A percentile compares a stretch with the other conserved stretches of the same genome.
Evolutionary conservation across 805 yeast species (phyloP).

Genomic region (Starmerella roubikii): DNA sequence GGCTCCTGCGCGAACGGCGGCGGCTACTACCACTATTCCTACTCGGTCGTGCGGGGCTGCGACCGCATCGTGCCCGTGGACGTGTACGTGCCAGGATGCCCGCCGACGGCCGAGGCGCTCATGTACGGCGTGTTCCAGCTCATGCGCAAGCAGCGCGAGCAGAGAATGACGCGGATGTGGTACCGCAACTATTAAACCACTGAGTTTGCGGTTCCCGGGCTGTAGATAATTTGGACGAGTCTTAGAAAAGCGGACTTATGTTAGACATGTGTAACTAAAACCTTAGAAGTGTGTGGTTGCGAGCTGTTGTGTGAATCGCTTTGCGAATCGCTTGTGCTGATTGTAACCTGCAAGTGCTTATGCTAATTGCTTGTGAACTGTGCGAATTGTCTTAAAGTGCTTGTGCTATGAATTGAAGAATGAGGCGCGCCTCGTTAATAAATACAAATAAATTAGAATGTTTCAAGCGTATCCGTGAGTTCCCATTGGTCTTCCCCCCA

Average conservation of each 20-base stretch:
- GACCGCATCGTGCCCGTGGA: constrained; percentile 82
- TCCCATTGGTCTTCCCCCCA: constrained; percentile 16
- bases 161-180: constrained; percentile 74
- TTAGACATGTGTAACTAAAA: too few species aligned
- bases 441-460: not conserved
- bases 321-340: too few species aligned
- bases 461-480: constrained; percentile 13
- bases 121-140: constrained; percentile 82
- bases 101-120: constrained; percentile 82
- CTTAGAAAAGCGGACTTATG: too few species aligned
- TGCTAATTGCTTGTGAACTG: too few species aligned
- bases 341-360: too few species aligned
- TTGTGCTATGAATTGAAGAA: too few species aligned
- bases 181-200: constrained; percentile 40
- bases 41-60: constrained; percentile 80
- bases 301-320: too few species aligned
- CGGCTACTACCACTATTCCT: constrained; percentile 81
- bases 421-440: too few species aligned
- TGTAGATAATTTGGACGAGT: too few species aligned
- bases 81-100: constrained; percentile 86
- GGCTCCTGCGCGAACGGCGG: constrained; percentile 93
- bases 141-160: constrained; percentile 79
- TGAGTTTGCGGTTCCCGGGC: too few species aligned
- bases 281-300: too few species aligned
- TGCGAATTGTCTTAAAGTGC: too few species aligned